Evolutionary conservation across 371 early-diverging fungal genomes (phyloP).

Genomic region (Mucor plumbeus): DNA sequence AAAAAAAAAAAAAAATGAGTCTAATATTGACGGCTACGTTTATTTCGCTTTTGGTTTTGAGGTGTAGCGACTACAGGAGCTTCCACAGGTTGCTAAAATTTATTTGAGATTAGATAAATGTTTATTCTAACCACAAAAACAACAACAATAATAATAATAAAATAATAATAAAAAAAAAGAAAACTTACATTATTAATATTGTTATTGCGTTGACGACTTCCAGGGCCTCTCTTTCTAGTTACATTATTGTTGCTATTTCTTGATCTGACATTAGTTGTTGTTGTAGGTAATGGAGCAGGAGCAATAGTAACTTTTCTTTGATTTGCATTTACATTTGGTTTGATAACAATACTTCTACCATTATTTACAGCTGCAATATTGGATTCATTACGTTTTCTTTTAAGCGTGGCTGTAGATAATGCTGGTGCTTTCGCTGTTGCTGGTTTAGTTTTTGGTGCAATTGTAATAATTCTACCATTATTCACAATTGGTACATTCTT

Average conservation of each 20-base stretch:
- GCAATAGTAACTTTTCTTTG: slow-evolving; percentile 9
- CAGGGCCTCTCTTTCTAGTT: slow-evolving; percentile 12
- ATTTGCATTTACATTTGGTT: background rate
- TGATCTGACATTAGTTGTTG: background rate
- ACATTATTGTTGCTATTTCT: slow-evolving; percentile 9
- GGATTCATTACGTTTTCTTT: background rate
- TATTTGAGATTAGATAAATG: background rate
- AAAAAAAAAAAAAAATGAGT: background rate
- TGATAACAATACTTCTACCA: background rate
- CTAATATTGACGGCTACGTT: background rate
- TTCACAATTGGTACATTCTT: background rate
- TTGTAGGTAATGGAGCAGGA: background rate
- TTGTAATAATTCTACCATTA: slow-evolving; percentile 15
- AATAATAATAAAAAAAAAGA: too few relatives aligned
- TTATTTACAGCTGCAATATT: background rate
- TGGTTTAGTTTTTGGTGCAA: background rate
- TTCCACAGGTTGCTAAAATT: background rate
- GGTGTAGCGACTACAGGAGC: background rate
- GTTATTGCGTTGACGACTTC: slow-evolving; percentile 1
- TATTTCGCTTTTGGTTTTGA: background rate
- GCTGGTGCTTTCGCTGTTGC: background rate
- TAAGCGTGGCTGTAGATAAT: background rate
- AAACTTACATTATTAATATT: background rate
- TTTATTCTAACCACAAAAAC: background rate
- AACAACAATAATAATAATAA: too few relatives aligned